Conservation (phyloP, 345 rosid species). For the Excoecaria agallocha region DNA sequence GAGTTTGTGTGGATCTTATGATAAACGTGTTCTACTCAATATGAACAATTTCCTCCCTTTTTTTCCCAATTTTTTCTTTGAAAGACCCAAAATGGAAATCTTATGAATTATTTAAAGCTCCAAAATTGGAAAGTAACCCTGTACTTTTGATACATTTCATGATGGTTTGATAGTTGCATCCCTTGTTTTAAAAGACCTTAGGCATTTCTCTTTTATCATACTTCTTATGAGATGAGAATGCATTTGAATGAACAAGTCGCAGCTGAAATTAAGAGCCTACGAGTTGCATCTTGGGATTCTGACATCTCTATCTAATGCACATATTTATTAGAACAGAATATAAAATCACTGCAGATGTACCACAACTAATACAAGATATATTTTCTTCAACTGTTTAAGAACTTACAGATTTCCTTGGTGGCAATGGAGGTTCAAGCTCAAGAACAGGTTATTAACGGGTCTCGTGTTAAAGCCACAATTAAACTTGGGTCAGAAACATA, state of each 20-base stretch:
- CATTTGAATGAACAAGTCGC: background rate
- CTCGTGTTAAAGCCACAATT: constrained; percentile 48
- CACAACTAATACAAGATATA: background rate
- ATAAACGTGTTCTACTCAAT: too few species aligned
- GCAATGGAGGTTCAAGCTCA: constrained; percentile 51
- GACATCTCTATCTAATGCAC: too few species aligned
- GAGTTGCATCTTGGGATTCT: too few species aligned
- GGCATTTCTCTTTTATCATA: background rate
- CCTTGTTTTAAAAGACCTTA: background rate
- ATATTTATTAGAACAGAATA: too few species aligned
- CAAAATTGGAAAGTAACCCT: background rate
- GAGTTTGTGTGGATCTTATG: too few species aligned
- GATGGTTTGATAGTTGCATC: background rate
- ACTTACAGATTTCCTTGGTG: constrained; percentile 1
- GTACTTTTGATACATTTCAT: too few species aligned
- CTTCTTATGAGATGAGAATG: background rate
- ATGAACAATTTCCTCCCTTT: too few species aligned
- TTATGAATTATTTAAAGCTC: background rate
- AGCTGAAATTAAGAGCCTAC: too few species aligned
- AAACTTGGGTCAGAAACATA: constrained; percentile 69
- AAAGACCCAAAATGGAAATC: background rate
- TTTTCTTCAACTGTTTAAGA: background rate
- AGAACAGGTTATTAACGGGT: constrained; percentile 14
- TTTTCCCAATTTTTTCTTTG: background rate
- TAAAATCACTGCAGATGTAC: too few species aligned